Conservation (phyloP, 192 early-diverging fungal species). For the Phycomyces nitens region DNA sequence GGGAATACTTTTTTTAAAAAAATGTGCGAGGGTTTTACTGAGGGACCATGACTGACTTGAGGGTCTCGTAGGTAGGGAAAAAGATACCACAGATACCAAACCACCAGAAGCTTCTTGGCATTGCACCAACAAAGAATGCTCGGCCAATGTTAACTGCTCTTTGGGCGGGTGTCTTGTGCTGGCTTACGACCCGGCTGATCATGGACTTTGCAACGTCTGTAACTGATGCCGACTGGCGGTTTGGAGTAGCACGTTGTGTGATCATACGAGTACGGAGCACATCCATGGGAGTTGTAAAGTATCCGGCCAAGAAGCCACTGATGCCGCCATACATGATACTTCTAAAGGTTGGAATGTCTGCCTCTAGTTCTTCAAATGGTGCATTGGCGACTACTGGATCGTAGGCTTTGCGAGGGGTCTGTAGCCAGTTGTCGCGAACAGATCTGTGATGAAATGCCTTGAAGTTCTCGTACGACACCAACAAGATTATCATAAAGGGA, state of each 20-base stretch:
- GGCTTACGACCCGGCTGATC: conserved; percentile 28
- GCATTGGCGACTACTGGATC: conserved; percentile 39
- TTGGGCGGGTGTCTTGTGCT: background rate
- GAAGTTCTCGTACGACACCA: conserved; percentile 72
- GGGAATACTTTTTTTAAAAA: too few species aligned
- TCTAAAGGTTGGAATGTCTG: conserved; percentile 60
- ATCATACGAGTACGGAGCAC: conserved; percentile 68
- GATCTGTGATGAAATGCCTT: conserved; percentile 60
- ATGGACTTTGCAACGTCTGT: conserved; percentile 33
- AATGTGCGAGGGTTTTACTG: background rate
- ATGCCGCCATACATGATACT: conserved; percentile 71
- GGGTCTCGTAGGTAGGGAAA: conserved; percentile 67
- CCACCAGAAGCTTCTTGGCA: conserved; percentile 68
- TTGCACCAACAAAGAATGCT: conserved; percentile 61
- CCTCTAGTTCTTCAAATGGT: conserved; percentile 51
- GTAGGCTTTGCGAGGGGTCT: conserved; percentile 17
- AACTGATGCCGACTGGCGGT: conserved; percentile 13
- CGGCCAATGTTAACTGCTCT: conserved; percentile 33
- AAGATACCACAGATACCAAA: conserved; percentile 76
- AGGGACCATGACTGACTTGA: conserved; percentile 40
- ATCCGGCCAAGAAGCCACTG: conserved; percentile 70
- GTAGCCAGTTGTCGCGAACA: conserved; percentile 26
- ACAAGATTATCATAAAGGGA: conserved; percentile 77
- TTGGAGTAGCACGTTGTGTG: conserved; percentile 39
- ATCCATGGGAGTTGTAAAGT: conserved; percentile 74